Conservation (phyloP, 2,329 filamentous ascomycete genomes). For the Acrodontium crateriforme region DNA sequence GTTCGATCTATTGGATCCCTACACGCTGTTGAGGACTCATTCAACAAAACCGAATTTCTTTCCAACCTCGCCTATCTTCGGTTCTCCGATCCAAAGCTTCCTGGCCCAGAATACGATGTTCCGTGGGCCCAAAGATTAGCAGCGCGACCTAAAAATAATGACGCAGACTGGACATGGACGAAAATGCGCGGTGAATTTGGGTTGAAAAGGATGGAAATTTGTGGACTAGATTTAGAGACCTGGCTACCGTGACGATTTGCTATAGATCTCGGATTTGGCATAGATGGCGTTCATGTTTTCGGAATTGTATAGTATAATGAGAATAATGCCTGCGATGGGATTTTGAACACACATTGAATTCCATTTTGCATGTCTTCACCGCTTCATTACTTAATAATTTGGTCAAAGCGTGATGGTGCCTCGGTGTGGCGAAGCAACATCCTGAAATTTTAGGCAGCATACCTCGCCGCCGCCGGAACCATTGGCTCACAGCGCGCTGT, state of each 20-base stretch:
- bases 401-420: too few relatives aligned
- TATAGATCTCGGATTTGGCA: background rate
- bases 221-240: slow-evolving; percentile 37
- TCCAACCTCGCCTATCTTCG: slow-evolving; percentile 32
- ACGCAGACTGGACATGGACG: slow-evolving; percentile 36
- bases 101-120: slow-evolving; percentile 38
- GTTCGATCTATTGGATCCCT: slow-evolving; percentile 19
- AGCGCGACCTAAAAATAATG: slow-evolving; percentile 30
- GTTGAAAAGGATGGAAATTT: slow-evolving; percentile 37
- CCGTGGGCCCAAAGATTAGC: slow-evolving; percentile 28
- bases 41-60: slow-evolving; percentile 33
- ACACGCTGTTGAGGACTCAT: slow-evolving; percentile 16
- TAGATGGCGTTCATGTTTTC: background rate
- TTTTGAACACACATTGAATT: too few relatives aligned
- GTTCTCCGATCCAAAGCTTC: slow-evolving; percentile 33
- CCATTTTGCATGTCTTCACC: too few relatives aligned
- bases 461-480: too few relatives aligned
- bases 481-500: too few relatives aligned
- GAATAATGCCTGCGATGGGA: too few relatives aligned
- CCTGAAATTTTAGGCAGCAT: too few relatives aligned
- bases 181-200: slow-evolving; percentile 36
- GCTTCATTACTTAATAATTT: too few relatives aligned
- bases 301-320: background rate
- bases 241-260: slow-evolving; percentile 16
- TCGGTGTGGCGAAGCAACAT: too few relatives aligned